A percentile compares a stretch with the other conserved stretches of the same genome.
Conservation (phyloP, 352 stramenopile genomes). For the Globisporangium takayamanum region DNA sequence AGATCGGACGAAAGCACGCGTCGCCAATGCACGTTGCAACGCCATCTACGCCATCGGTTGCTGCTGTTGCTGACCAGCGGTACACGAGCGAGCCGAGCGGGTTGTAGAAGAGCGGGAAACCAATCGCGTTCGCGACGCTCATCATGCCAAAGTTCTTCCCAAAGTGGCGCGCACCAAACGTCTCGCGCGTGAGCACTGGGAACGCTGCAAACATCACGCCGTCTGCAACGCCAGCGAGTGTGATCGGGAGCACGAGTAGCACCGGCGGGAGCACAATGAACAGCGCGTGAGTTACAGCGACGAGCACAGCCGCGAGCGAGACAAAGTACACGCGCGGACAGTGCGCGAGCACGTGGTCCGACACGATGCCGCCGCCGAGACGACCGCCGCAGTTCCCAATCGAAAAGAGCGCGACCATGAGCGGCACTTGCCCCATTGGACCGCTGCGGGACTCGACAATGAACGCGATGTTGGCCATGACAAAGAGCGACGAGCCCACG, state of each 20-base stretch:
- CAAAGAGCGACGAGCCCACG: constrained; percentile 62
- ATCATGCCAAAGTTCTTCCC: constrained; percentile 79
- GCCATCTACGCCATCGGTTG: constrained; percentile 28
- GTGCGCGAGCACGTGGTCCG: constrained; percentile 42
- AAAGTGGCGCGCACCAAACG: constrained; percentile 61
- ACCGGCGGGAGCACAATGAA: constrained; percentile 44
- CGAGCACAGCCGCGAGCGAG: constrained; percentile 42
- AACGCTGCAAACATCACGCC: constrained; percentile 72
- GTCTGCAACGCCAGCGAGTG: constrained; percentile 49
- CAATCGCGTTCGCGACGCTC: constrained; percentile 62
- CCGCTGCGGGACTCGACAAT: constrained; percentile 56
- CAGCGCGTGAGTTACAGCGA: constrained; percentile 46
- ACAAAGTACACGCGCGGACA: constrained; percentile 61
- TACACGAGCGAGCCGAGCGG: constrained; percentile 64
- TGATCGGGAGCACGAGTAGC: constrained; percentile 48
- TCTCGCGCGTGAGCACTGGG: constrained; percentile 61
- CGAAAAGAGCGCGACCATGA: constrained; percentile 67
- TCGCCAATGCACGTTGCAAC: constrained; percentile 46
- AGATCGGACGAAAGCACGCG: constrained; percentile 58
- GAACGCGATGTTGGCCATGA: constrained; percentile 80
- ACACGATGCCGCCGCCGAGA: constrained; percentile 47
- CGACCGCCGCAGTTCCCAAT: constrained; percentile 57
- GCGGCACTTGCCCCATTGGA: constrained; percentile 41
- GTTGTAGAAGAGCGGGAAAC: constrained; percentile 69
- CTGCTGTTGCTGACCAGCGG: constrained; percentile 18